These are phyloP conservation scores for Oryza glumipatula DNA, from an alignment of 176 grass and related monocot genomes.

Conservation along the genomic window DNA sequence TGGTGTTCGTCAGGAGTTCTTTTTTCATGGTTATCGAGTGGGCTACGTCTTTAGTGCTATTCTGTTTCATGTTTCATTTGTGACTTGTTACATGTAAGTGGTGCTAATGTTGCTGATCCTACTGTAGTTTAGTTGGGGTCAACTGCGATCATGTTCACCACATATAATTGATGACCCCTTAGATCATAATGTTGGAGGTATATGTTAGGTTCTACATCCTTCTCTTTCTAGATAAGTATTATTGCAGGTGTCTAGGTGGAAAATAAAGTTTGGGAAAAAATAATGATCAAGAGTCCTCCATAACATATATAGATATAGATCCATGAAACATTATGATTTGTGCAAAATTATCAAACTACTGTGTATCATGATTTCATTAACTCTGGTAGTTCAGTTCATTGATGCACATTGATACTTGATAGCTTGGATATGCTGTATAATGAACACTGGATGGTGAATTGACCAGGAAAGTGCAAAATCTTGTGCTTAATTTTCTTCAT, in stretches of 20 bases:
- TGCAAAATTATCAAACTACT: background rate
- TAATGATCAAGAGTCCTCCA: background rate
- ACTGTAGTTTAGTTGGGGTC: too few relatives aligned
- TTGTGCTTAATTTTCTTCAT: background rate
- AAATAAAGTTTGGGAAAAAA: background rate
- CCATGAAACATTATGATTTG: constrained; percentile 6
- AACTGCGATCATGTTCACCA: too few relatives aligned
- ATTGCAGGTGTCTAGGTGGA: constrained; percentile 1
- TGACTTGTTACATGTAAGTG: too few relatives aligned
- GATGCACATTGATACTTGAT: background rate
- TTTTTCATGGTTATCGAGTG: too few relatives aligned
- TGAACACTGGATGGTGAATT: background rate
- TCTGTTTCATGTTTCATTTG: too few relatives aligned
- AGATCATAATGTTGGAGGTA: background rate
- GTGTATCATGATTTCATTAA: background rate
- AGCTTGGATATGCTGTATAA: background rate
- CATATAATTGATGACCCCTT: background rate
- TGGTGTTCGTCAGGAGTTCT: too few relatives aligned
- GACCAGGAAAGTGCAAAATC: constrained; percentile 3
- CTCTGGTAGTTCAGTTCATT: background rate
- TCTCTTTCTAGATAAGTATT: background rate
- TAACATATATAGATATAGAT: background rate
- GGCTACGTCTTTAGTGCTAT: too few relatives aligned
- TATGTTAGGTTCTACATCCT: background rate
- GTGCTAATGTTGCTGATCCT: too few relatives aligned